Base-by-base conservation (phyloP, 2,329 filamentous ascomycete genomes). In the Cadophora sp. region DNA sequence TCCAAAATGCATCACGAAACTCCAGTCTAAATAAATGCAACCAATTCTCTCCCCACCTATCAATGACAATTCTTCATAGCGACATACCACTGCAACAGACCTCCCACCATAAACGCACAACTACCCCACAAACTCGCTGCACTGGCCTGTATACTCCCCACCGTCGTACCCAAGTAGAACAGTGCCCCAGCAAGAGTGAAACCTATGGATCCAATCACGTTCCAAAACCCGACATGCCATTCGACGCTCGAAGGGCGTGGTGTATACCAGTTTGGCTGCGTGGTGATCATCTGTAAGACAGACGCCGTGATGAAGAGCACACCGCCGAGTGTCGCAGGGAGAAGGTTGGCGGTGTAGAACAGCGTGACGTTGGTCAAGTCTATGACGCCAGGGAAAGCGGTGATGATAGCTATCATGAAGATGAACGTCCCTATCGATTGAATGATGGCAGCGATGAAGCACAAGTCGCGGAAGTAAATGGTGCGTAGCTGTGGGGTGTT, bases 51-150 rank as follows among this genome's bases (percentile, higher is more conserved):
- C 29, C 4, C n/a, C 19, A 22, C 53, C 5, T 19, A 7, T 8
- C 26, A 50, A 40, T 29, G 37, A 68, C 70, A 71, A 50, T 66
- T 66, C 59, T 50, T 67, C 67, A 74, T 69, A 46, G 68, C 65
- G n/a, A 46, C 40, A 65, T 73, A 74, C 72, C 70, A 74, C 67
- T 74, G 73, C 48, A 74, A 46, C 29, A 67, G 27, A 37, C 69
- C 68, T 22, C 70, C 72, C 26, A 72, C 19, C 34, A 73, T 62
- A 56, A 72, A 74, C 6, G 70, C 70, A 66, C 66, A 71, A 71
- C 73, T 73, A 6, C 73, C 73, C 70, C 71, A 72, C 27, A 72
- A 69, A 64, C 65, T 66, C 27, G 73, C 70, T 8, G 68, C 27
- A 26, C 58, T 65, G 9, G 50, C 69, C 66, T 68, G 64, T 8